Base-by-base conservation (phyloP, 2,329 filamentous ascomycete species). In the Onygenales sp. region DNA sequence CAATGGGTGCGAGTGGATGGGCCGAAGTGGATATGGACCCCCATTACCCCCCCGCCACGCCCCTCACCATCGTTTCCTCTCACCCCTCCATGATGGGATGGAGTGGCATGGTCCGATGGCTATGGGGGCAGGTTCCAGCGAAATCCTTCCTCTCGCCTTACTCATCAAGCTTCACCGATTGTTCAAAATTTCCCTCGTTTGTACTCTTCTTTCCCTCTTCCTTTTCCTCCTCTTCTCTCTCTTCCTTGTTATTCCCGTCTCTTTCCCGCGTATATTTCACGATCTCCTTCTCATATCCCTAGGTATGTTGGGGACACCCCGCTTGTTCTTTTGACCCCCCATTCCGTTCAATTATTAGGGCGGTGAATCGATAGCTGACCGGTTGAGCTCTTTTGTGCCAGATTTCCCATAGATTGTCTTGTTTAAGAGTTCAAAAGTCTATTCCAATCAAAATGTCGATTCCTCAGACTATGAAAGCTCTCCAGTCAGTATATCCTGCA, bases 401-500 rank as follows among this genome's bases (percentile, higher is more conserved):
- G 27, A 42, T 32, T 44, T 38, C 41, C 31, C 11, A 14, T 33
- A 11, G 27, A 13, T 9, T 17, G 27, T 5, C 32, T n/a, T 39
- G 36, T n/a, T 49, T 27, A 3, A 11, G 9, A 4, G 31, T 11
- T 31, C 14, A 49, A 27, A 27, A 33, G 2, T 31, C 11, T 8
- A 13, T 10, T 36, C 8, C 47, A 44, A 51, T 58, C 66, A 68
- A 57, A 50, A 70, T 69, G 67, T 61, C 59, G 58, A 53, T 82
- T 58, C 78, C 78, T 55, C 71, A 74, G 66, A 72, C 76, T 59
- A 82, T 80, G 78, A 83, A 83, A 70, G 81, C 81, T 69, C 77
- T 84, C 68, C 73, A 76, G 80, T 81, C 70, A 61, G 75, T 68
- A 41, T 52, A 49, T 38, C 43, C 21, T 13, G 21, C 21, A 27